These are phyloP conservation scores for Aeschynomene evenia DNA, from an alignment of 306 rosid species.

Conservation along the genomic window DNA sequence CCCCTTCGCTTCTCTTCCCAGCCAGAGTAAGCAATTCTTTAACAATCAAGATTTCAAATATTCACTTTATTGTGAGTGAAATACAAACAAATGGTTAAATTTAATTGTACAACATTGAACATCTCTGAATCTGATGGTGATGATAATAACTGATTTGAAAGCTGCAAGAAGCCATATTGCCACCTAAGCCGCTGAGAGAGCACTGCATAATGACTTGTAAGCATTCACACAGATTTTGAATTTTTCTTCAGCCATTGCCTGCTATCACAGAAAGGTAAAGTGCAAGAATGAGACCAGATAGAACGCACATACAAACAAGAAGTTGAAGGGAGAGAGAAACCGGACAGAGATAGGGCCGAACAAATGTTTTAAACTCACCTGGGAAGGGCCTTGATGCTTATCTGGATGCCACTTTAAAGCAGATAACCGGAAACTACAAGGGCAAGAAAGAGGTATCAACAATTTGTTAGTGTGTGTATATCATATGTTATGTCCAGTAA, in stretches of 20 bases:
- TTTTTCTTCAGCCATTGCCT: slow-evolving; percentile 80
- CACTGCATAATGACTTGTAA: slow-evolving; percentile 73
- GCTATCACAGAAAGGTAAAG: slow-evolving; percentile 26
- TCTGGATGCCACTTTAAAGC: slow-evolving; percentile 99
- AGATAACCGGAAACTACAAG: slow-evolving; percentile 68
- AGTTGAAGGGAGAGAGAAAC: background rate
- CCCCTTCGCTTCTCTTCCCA: slow-evolving; percentile 8
- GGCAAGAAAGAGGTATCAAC: background rate
- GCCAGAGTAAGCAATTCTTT: background rate
- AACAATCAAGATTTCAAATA: slow-evolving; percentile 16
- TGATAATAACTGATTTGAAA: background rate
- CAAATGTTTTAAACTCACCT: slow-evolving; percentile 52
- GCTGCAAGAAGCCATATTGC: background rate
- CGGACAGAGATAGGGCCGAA: background rate
- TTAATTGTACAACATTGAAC: slow-evolving; percentile 19
- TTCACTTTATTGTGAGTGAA: slow-evolving; percentile 9
- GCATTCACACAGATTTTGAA: slow-evolving; percentile 73
- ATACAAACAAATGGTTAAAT: slow-evolving; percentile 1
- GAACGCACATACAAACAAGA: background rate
- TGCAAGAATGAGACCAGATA: background rate
- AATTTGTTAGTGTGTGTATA: background rate
- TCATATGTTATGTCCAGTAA: background rate
- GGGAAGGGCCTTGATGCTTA: slow-evolving; percentile 80
- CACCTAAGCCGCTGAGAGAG: slow-evolving; percentile 54
- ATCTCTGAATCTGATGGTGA: slow-evolving; percentile 7